These are phyloP conservation scores for Metschnikowia shivogae DNA, from an alignment of 805 yeast species.

Conservation along the genomic window DNA sequence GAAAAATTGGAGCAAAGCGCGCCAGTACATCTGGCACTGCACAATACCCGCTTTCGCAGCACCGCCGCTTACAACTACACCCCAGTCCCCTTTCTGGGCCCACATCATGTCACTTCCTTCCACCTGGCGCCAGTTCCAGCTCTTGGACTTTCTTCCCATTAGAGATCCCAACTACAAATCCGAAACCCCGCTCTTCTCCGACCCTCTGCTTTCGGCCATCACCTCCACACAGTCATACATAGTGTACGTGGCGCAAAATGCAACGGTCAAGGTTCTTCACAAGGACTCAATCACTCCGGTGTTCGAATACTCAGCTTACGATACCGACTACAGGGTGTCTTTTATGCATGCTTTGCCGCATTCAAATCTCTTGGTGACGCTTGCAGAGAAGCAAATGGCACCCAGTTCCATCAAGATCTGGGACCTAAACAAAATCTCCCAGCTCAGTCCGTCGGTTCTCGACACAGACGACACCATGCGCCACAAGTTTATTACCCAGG, in stretches of 20 bases:
- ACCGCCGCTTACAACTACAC: background rate
- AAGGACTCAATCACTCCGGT: conserved; percentile 44
- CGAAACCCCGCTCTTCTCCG: conserved; percentile 68
- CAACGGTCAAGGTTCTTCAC: conserved; percentile 50
- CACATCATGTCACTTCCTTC: conserved; percentile 18
- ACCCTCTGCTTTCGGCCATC: conserved; percentile 63
- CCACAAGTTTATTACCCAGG: conserved; percentile 54
- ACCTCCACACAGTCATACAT: conserved; percentile 53
- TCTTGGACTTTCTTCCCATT: conserved; percentile 79
- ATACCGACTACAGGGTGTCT: conserved; percentile 59
- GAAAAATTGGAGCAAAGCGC: conserved; percentile 5
- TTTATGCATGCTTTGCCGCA: conserved; percentile 47
- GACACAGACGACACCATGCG: conserved; percentile 16
- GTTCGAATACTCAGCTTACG: conserved; percentile 59
- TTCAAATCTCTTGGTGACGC: conserved; percentile 56
- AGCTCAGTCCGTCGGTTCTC: conserved; percentile 16
- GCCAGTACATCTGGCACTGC: conserved; percentile 1
- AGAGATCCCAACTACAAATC: conserved; percentile 73
- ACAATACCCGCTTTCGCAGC: conserved; percentile 1
- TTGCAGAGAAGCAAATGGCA: conserved; percentile 70
- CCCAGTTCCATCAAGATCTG: conserved; percentile 70
- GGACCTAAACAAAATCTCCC: conserved; percentile 55
- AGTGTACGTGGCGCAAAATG: conserved; percentile 55
- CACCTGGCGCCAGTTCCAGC: conserved; percentile 77
- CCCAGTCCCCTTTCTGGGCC: background rate